A percentile compares a stretch with the other conserved stretches of the same genome.
Evolutionary conservation across 768 basidiomycete genomes (phyloP).

Genomic region (Mycena kentingensis): DNA sequence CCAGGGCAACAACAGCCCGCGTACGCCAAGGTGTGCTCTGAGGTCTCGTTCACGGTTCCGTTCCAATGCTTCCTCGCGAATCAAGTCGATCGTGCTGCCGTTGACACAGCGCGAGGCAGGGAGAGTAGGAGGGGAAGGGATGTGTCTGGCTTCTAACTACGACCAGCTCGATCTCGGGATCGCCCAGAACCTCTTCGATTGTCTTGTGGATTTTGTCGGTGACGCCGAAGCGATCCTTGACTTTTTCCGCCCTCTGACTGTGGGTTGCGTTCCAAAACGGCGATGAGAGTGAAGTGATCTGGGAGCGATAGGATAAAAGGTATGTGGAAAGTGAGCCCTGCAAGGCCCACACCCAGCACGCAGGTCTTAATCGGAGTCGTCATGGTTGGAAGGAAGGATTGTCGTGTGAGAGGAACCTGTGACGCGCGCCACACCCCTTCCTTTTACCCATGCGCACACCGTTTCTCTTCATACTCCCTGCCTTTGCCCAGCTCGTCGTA

Average conservation of each 20-base stretch:
- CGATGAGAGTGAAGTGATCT: constrained; percentile 67
- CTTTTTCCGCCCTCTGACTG: constrained; percentile 58
- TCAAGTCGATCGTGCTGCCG: constrained; percentile 69
- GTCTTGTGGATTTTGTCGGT: constrained; percentile 57
- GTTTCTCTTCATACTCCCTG: too few species aligned
- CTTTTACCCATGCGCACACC: too few species aligned
- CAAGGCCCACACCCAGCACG: constrained; percentile 75
- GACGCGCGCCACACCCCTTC: too few species aligned
- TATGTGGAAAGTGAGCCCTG: constrained; percentile 77
- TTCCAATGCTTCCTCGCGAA: constrained; percentile 64
- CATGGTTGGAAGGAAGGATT: too few species aligned
- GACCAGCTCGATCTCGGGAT: constrained; percentile 67
- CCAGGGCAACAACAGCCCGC: constrained; percentile 56
- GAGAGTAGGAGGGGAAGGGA: constrained; percentile 31
- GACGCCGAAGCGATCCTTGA: constrained; percentile 65
- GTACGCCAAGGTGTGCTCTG: constrained; percentile 53
- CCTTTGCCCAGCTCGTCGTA: too few species aligned
- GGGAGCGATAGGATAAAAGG: constrained; percentile 78
- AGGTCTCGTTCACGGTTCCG: constrained; percentile 55
- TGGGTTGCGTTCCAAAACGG: constrained; percentile 78
- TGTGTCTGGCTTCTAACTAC: constrained; percentile 52
- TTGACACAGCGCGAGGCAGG: constrained; percentile 50
- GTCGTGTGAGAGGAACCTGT: too few species aligned
- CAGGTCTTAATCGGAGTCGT: constrained; percentile 63
- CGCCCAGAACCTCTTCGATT: constrained; percentile 60